Conservation (phyloP, 1,284 basidiomycete genomes). For the Papiliotrema laurentii region DNA sequence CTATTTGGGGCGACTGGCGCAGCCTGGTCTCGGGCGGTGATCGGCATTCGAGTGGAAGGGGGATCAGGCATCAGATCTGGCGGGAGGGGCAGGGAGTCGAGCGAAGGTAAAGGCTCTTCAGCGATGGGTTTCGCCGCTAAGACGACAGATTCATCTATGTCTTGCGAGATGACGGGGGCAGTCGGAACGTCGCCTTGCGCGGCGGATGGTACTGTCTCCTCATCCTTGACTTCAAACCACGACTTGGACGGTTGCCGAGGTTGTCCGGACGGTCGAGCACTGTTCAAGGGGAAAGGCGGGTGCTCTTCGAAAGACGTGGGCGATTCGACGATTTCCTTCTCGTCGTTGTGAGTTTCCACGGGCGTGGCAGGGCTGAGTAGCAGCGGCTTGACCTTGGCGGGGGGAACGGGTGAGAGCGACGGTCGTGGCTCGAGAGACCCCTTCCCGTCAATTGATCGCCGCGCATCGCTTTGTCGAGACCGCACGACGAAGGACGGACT, state of each 20-base stretch:
- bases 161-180: background rate
- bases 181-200: too few relatives aligned
- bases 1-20: background rate
- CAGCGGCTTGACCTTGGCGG: too few relatives aligned
- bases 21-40: conserved; percentile 1
- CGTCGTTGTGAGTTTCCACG: too few relatives aligned
- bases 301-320: background rate
- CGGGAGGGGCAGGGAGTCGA: conserved; percentile 29
- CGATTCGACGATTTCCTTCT: background rate
- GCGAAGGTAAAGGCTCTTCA: conserved; percentile 10
- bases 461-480: too few relatives aligned
- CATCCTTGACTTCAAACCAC: conserved; percentile 2
- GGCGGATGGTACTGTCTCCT: too few relatives aligned
- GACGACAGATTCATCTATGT: background rate
- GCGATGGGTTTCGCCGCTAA: conserved; percentile 14
- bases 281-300: background rate
- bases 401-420: too few relatives aligned
- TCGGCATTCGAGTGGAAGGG: conserved; percentile 6
- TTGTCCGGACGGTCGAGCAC: background rate
- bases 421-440: too few relatives aligned
- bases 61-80: conserved; percentile 37
- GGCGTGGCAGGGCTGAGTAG: too few relatives aligned
- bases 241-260: background rate
- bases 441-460: too few relatives aligned
- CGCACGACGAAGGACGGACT: background rate